Base-by-base conservation (phyloP, 306 rosid genomes). In the Castanea mollissima region DNA sequence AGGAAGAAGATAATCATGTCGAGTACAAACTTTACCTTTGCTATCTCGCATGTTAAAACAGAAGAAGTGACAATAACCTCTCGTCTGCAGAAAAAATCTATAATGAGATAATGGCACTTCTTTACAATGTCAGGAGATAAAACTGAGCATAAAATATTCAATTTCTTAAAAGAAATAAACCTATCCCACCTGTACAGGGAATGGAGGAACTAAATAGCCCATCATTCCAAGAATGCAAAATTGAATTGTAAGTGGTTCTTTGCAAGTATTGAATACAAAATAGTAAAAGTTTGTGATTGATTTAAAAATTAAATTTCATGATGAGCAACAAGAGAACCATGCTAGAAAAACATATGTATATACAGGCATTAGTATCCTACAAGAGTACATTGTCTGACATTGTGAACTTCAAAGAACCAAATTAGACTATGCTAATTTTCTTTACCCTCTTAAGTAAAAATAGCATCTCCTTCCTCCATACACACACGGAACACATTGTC, bases 11-110 rank as follows among this genome's bases (percentile, higher is more conserved):
- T 74, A 79, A 38, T 58, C 16, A 67, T 3, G n/a, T 67, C 63
- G 12, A 57, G 68, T 81, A 44, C 23, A 32, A 64, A 64, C 54
- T 41, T 80, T 91, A 93, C 98, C 98, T 95, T 95, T 69, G 88
- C 93, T 55, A 88, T 27, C 89, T 95, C 99, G 55, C 99, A 95
- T 44, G 86, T 76, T 75, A 95, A 90, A 77, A 95, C 99, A 9
- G 93, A 93, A 32, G 99, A 93, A 63, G 99, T 95, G 63, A 95
- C 98, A 73, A 95, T 95, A 83, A 93, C 99, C 79, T 95, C 97
- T 69, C 81, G 87, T 15, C 99, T 95, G 94, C 71, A 75, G 78
- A 73, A 21, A 78, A 27, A 27, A 69, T 59, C 57, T 38, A 7
- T 63, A 78, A 55, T 38, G 60, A 65, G 84, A 81, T 79, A 86